A percentile compares a stretch with the other conserved stretches of the same genome.
Conservation (phyloP, 179 eudicot species). For the Drosera spatulata region DNA sequence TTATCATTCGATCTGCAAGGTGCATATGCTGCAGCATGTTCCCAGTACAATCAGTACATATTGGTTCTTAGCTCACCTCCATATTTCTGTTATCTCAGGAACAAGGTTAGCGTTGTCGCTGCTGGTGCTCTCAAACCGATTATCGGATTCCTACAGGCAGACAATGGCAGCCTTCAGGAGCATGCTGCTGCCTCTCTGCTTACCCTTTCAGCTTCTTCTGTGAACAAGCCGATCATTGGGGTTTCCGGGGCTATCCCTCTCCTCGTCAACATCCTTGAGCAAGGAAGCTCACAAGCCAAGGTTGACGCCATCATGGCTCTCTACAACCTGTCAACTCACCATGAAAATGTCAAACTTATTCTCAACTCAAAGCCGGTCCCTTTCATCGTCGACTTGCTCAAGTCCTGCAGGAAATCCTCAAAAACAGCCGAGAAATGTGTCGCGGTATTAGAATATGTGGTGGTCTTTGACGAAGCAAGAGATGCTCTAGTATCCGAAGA, state of each 20-base stretch:
- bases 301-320: conserved; percentile 83
- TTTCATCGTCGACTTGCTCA: conserved; percentile 48
- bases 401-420: conserved; percentile 59
- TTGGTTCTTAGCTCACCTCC: no score
- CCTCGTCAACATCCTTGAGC: conserved; percentile 50
- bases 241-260: conserved; percentile 75
- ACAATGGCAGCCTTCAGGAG: conserved; percentile 46
- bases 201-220: conserved; percentile 85
- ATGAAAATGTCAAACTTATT: conserved; percentile 31
- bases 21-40: background rate
- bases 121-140: conserved; percentile 87
- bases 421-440: conserved; percentile 78
- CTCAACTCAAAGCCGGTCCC: conserved; percentile 56
- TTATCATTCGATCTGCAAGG: background rate
- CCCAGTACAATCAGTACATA: background rate
- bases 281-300: conserved; percentile 60
- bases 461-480: conserved; percentile 55
- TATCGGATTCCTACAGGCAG: conserved; percentile 45
- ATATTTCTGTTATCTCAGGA: conserved; percentile 18
- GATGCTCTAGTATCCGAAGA: conserved; percentile 50
- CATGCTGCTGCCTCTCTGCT: conserved; percentile 74
- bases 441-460: conserved; percentile 65
- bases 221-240: conserved; percentile 67
- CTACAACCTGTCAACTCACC: conserved; percentile 76
- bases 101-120: conserved; percentile 68